Conservation (phyloP, 305 asterid species). For the Salvia sclarea region DNA sequence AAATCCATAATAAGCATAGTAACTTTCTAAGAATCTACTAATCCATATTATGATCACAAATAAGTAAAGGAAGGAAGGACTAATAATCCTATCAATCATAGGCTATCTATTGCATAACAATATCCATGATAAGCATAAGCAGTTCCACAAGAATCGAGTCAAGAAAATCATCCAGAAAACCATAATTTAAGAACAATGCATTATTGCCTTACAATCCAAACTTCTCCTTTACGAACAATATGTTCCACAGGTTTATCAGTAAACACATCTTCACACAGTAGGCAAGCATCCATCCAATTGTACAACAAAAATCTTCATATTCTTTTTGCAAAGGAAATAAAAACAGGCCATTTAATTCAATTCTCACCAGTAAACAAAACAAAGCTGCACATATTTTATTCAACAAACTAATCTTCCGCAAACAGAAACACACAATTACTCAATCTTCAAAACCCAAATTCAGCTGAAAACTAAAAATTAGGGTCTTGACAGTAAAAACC, state of each 20-base stretch:
- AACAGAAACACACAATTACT: not conserved
- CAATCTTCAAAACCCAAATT: not conserved
- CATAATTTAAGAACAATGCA: not conserved
- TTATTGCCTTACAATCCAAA: not conserved
- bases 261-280: not conserved
- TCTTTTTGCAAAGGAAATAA: not conserved
- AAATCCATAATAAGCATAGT: not conserved
- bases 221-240: not conserved
- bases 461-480: not conserved
- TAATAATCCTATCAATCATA: not conserved
- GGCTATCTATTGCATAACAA: not conserved
- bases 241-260: not conserved
- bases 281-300: not conserved
- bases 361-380: not conserved
- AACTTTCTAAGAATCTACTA: not conserved
- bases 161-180: not conserved
- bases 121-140: not conserved
- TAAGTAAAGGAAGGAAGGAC: not conserved
- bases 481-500: not conserved
- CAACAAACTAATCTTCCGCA: not conserved
- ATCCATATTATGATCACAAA: not conserved
- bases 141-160: slow-evolving; percentile 1
- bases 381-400: not conserved
- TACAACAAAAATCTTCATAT: too few species aligned
- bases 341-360: not conserved